These are phyloP conservation scores for Emiliania huxleyi DNA, from an alignment of 78 protist species.

Conservation along the genomic window DNA sequence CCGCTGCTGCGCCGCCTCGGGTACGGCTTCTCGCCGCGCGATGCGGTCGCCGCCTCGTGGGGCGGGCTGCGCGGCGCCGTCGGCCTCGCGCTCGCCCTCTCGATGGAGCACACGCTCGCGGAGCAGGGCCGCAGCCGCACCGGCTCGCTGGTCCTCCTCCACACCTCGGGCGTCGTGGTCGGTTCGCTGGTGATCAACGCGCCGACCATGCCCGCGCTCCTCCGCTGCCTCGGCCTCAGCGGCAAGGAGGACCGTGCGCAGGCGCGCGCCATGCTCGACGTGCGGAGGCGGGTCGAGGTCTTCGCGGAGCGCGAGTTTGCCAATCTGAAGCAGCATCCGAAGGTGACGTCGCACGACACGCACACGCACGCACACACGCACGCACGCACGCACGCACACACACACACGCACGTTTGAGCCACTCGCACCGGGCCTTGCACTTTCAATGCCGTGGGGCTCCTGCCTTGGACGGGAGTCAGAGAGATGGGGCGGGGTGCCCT, in stretches of 20 bases:
- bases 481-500: no score
- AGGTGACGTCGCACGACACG: no score
- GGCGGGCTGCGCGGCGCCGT: slow-evolving; percentile 78
- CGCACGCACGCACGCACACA: no score
- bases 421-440: no score
- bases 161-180: slow-evolving; percentile 44
- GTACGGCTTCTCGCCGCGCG: neutral
- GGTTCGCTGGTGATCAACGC: slow-evolving; percentile 53
- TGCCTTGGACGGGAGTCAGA: no score
- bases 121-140: neutral
- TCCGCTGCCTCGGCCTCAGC: neutral
- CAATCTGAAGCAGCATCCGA: neutral
- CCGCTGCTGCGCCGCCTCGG: neutral
- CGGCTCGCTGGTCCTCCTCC: slow-evolving; percentile 25
- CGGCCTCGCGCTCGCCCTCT: slow-evolving; percentile 60
- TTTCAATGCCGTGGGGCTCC: no score
- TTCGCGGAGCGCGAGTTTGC: neutral
- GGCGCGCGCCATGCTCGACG: neutral
- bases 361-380: no score
- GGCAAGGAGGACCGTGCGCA: neutral
- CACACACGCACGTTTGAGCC: no score
- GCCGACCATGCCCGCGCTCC: neutral
- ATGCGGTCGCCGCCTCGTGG: neutral
- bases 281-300: neutral
- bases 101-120: neutral